Percentiles rank a stretch among this genome's conserved stretches.
phyloP scores from a whole-genome alignment of 148 eudicot genomes.

The Dysphania ambrosioides region DNA sequence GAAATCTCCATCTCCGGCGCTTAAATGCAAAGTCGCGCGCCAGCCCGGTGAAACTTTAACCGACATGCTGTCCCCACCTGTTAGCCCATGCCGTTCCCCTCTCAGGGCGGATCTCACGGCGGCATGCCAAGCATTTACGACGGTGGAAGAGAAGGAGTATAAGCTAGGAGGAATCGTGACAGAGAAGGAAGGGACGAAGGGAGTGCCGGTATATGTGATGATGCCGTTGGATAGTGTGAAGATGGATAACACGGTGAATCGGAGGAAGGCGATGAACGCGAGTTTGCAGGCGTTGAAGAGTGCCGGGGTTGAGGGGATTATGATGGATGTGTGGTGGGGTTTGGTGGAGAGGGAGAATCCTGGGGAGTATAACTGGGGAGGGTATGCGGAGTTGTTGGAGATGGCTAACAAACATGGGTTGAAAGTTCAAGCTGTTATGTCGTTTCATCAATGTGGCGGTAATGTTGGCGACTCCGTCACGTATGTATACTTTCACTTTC shows the following conservation, averaged over 20 bases:
- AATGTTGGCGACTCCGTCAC: constrained; percentile 90
- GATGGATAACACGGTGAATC: constrained; percentile 55
- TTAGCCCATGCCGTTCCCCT: constrained; percentile 35
- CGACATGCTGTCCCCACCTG: constrained; percentile 33
- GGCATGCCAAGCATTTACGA: constrained; percentile 33
- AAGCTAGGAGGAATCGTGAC: constrained; percentile 36
- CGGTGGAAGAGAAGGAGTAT: constrained; percentile 21
- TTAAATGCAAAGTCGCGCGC: constrained; percentile 15
- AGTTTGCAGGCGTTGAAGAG: constrained; percentile 78
- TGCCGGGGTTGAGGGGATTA: constrained; percentile 88
- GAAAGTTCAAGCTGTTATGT: constrained; percentile 91
- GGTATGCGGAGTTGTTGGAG: constrained; percentile 64
- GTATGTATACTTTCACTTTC: constrained; percentile 40
- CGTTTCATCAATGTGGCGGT: constrained; percentile 92
- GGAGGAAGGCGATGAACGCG: constrained; percentile 80
- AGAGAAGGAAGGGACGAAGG: constrained; percentile 28
- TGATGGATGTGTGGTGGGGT: constrained; percentile 99
- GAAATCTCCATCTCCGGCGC: constrained; percentile 27
- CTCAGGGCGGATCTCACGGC: constrained; percentile 31
- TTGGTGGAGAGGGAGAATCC: constrained; percentile 82
- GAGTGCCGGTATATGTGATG: constrained; percentile 94
- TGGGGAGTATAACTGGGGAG: constrained; percentile 81
- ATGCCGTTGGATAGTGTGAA: constrained; percentile 89
- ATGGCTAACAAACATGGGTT: constrained; percentile 68
- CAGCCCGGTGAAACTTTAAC: not conserved